A percentile compares a stretch with the other conserved stretches of the same genome.
phyloP scores from a whole-genome alignment of 139 green algal species.

The Picochlorum sp. region DNA sequence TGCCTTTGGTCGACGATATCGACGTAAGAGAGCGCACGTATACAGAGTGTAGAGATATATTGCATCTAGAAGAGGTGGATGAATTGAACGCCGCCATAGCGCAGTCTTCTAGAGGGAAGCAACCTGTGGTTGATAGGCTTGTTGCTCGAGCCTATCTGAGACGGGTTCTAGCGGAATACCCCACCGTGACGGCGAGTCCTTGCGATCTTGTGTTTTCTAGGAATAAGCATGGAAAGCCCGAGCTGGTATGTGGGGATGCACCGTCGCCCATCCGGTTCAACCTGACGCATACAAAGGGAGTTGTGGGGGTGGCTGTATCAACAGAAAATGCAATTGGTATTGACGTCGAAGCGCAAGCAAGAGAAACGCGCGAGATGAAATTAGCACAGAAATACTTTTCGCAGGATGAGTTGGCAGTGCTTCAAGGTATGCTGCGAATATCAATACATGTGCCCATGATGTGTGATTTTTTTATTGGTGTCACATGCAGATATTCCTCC shows the following conservation, averaged over 20 bases:
- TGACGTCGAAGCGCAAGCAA: conserved; percentile 48
- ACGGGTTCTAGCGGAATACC: conserved; percentile 22
- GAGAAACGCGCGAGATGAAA: conserved; percentile 21
- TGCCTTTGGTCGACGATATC: not conserved
- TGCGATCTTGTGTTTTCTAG: not conserved
- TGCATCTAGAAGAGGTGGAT: not conserved
- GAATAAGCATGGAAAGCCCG: conserved; percentile 41
- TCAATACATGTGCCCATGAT: too few species aligned
- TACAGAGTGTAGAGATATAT: not conserved
- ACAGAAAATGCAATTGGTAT: conserved; percentile 39
- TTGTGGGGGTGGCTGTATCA: conserved; percentile 35
- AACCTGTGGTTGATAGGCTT: conserved; percentile 13
- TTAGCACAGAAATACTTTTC: conserved; percentile 49
- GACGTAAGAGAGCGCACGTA: not conserved
- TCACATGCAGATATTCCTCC: conserved; percentile 4
- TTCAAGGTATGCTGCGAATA: conserved; percentile 2
- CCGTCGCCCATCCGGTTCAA: conserved; percentile 42
- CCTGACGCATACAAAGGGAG: conserved; percentile 39
- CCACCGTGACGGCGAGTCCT: not conserved
- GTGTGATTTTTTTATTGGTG: too few species aligned
- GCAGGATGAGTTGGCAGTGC: conserved; percentile 22
- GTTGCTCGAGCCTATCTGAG: conserved; percentile 36
- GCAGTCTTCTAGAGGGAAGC: too few species aligned
- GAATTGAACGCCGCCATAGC: not conserved
- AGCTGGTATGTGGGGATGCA: conserved; percentile 11